Conservation (phyloP, 768 basidiomycete genomes). For the Rhodosporidiobolus sp. region DNA sequence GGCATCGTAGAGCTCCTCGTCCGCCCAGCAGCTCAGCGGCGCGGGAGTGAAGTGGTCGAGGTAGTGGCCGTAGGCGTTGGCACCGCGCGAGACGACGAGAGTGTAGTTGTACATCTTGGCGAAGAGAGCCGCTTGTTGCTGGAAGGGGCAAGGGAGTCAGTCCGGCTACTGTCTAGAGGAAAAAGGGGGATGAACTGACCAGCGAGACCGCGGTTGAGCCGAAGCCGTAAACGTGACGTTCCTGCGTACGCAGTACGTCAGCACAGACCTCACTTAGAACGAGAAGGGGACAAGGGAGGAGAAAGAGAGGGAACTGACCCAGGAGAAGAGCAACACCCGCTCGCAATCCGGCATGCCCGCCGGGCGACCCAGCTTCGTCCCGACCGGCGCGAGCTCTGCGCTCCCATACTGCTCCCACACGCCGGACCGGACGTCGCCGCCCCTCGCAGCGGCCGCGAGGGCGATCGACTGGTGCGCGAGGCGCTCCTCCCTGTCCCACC, state of each 20-base stretch:
- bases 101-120: conserved; percentile 17
- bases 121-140: conserved; percentile 2
- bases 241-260: too few relatives aligned
- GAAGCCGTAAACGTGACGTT: not conserved
- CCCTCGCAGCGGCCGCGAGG: not conserved
- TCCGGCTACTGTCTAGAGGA: too few relatives aligned
- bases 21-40: not conserved
- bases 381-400: not conserved
- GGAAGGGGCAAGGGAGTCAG: not conserved
- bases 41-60: conserved; percentile 11
- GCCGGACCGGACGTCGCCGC: not conserved
- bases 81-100: conserved; percentile 6
- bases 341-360: not conserved
- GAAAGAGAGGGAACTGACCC: conserved; percentile 10
- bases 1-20: conserved; percentile 8
- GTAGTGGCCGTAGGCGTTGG: conserved; percentile 21
- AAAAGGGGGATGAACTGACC: not conserved
- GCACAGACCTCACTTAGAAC: too few relatives aligned
- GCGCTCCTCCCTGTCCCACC: not conserved
- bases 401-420: not conserved
- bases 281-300: too few relatives aligned
- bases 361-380: not conserved
- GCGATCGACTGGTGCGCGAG: not conserved
- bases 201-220: not conserved
- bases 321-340: conserved; percentile 2